Percentiles rank a stretch among this genome's conserved stretches.
These are phyloP conservation scores for Leptomonas seymouri DNA, from an alignment of 208 protist species.

Conservation along the genomic window DNA sequence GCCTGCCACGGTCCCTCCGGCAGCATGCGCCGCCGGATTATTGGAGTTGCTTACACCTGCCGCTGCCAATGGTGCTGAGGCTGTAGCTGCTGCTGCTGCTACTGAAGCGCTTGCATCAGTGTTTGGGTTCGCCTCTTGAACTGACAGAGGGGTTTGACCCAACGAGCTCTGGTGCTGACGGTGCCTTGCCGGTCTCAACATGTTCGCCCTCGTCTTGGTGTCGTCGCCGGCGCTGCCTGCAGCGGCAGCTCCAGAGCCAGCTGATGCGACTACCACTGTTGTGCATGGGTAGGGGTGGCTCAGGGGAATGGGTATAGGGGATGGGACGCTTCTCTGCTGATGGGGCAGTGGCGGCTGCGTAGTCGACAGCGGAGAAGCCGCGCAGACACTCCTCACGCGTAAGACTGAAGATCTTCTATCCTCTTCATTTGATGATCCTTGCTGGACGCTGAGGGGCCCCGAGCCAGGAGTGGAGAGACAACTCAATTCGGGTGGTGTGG, in stretches of 20 bases:
- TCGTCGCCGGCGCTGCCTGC: not conserved
- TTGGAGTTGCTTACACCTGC: not conserved
- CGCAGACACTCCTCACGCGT: not conserved
- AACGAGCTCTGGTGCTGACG: slow-evolving; percentile 1
- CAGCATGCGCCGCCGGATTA: not conserved
- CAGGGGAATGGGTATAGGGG: slow-evolving; percentile 12
- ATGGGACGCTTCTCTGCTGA: not conserved
- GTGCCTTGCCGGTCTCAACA: not conserved
- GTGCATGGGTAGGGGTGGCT: not conserved
- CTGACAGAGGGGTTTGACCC: not conserved
- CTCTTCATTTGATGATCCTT: not conserved
- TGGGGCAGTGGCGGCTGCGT: not conserved
- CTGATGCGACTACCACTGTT: not conserved
- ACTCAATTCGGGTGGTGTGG: slow-evolving; percentile 1
- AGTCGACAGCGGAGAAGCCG: not conserved
- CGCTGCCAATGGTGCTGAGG: not conserved
- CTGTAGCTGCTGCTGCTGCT: not conserved
- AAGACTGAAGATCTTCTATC: too few species aligned
- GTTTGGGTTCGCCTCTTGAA: not conserved
- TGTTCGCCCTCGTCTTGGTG: not conserved
- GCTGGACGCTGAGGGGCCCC: not conserved
- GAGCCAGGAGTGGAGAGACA: slow-evolving; percentile 1
- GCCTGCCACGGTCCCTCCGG: not conserved
- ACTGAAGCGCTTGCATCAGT: not conserved
- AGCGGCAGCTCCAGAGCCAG: not conserved